Evolutionary conservation across 2,329 filamentous ascomycete species (phyloP).

Genomic region (Mariannaea elegans): DNA sequence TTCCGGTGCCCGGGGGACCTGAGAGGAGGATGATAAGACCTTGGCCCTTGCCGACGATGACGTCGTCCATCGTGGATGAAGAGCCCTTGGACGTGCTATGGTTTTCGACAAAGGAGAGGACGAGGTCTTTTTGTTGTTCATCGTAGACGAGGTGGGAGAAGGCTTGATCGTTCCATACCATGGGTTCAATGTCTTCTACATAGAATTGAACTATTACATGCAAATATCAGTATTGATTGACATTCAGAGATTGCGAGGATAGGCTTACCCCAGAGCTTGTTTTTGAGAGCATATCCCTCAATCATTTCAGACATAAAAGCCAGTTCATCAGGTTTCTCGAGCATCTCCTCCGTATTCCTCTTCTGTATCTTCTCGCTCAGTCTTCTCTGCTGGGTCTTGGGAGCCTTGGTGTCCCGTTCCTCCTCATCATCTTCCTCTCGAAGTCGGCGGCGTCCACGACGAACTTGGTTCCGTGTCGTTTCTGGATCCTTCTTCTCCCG

Average conservation of each 20-base stretch:
- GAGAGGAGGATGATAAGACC: constrained; percentile 57
- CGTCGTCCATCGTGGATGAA: constrained; percentile 45
- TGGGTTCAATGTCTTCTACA: constrained; percentile 52
- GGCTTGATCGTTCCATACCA: constrained; percentile 56
- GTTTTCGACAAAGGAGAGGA: constrained; percentile 58
- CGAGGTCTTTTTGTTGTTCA: constrained; percentile 56
- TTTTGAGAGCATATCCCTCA: constrained; percentile 56
- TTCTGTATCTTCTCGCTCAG: constrained; percentile 46
- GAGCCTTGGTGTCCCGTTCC: constrained; percentile 5
- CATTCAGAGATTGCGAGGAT: background rate
- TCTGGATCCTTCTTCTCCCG: constrained; percentile 47
- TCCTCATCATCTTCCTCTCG: constrained; percentile 5
- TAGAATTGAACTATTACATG: constrained; percentile 44
- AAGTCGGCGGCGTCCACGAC: background rate
- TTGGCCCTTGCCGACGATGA: constrained; percentile 54
- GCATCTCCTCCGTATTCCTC: constrained; percentile 51
- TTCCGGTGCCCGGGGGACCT: constrained; percentile 57
- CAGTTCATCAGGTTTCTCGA: constrained; percentile 48
- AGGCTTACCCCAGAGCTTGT: constrained; percentile 54
- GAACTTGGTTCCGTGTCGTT: constrained; percentile 34
- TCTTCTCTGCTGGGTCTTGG: constrained; percentile 33
- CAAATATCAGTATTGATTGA: constrained; percentile 12
- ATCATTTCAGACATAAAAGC: constrained; percentile 53
- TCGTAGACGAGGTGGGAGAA: constrained; percentile 58
- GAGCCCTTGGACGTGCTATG: constrained; percentile 41